Percentiles rank a stretch among this genome's conserved stretches.
Conservation (phyloP, 2,329 filamentous ascomycete species). For the Colletotrichum sp. region DNA sequence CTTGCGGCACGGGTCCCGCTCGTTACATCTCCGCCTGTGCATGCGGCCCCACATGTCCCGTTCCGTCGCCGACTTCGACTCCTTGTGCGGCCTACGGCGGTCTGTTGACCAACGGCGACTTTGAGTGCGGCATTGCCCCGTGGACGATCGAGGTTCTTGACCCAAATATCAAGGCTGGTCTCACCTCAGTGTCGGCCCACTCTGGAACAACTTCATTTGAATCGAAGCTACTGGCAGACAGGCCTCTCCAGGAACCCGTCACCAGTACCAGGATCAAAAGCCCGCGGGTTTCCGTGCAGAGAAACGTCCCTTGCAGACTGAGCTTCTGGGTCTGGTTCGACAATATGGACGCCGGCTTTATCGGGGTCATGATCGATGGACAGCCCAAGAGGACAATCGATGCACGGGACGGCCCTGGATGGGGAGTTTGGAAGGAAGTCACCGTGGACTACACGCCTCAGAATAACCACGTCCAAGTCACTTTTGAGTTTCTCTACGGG, state of each 20-base stretch:
- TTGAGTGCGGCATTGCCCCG: constrained; percentile 3
- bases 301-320: background rate
- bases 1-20: constrained; percentile 21
- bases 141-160: constrained; percentile 26
- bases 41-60: constrained; percentile 24
- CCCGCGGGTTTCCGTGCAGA: background rate
- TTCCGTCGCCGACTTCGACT: constrained; percentile 11
- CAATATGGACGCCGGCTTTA: background rate
- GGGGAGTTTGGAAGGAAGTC: background rate
- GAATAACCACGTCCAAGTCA: background rate
- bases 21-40: constrained; percentile 25
- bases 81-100: background rate
- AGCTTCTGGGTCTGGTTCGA: background rate
- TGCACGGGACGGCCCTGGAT: background rate
- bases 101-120: constrained; percentile 5
- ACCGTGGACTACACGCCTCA: background rate
- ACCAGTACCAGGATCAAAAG: background rate
- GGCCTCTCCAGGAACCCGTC: background rate
- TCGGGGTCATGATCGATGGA: background rate
- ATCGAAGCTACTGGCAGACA: background rate
- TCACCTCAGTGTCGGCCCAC: background rate
- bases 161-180: background rate
- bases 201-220: background rate
- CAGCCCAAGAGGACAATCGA: background rate
- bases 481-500: background rate